Evolutionary conservation across 768 basidiomycete species (phyloP).

Genomic region (Trametes maxima): DNA sequence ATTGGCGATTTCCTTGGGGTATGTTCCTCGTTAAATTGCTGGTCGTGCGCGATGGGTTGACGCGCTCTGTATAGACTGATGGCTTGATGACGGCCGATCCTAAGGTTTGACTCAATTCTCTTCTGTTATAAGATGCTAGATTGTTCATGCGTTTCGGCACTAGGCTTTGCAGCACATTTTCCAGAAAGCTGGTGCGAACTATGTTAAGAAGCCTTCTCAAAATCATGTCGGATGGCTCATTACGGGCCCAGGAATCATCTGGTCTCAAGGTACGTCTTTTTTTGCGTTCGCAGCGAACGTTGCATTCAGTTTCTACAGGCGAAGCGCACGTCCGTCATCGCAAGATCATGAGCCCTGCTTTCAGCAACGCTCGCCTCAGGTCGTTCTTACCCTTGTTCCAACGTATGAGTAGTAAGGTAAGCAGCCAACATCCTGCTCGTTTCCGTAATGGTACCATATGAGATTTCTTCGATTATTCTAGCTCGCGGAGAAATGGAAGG

Average conservation of each 20-base stretch:
- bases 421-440: no score
- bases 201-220: constrained; percentile 17
- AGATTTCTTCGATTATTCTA: neutral
- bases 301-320: neutral
- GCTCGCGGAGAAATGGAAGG: constrained; percentile 28
- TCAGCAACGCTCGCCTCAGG: constrained; percentile 23
- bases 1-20: constrained; percentile 24
- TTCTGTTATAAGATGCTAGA: neutral
- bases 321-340: constrained; percentile 23
- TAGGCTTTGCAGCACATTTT: constrained; percentile 32
- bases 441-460: neutral
- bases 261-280: neutral
- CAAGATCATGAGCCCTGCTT: constrained; percentile 27
- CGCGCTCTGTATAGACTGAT: neutral
- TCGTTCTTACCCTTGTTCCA: constrained; percentile 26
- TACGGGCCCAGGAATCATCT: constrained; percentile 6
- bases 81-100: constrained; percentile 15
- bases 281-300: neutral
- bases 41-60: no score
- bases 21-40: neutral
- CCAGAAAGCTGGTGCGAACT: constrained; percentile 30
- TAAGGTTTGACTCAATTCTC: constrained; percentile 6
- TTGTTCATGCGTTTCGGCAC: neutral
- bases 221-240: constrained; percentile 4
- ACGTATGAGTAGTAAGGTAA: constrained; percentile 18